phyloP scores from a whole-genome alignment of 305 asterid species.

The Solanum hybrid region DNA sequence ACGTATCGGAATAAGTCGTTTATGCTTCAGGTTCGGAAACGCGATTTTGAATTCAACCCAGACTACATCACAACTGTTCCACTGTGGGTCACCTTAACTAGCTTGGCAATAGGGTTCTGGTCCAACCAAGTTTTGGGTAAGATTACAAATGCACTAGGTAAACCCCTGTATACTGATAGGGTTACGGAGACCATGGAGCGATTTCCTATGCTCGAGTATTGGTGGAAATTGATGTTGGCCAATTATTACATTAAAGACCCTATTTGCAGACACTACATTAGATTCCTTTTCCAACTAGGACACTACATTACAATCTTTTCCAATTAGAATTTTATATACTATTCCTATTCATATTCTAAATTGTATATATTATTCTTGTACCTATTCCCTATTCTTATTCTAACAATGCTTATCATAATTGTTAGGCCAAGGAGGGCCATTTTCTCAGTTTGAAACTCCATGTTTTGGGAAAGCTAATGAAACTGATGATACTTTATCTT shows the following conservation, averaged over 20 bases:
- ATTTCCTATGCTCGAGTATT: not conserved
- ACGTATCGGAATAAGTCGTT: not conserved
- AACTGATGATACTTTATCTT: not conserved
- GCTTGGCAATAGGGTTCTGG: not conserved
- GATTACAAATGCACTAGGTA: not conserved
- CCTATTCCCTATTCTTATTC: not conserved
- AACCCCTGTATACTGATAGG: not conserved
- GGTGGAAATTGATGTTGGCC: not conserved
- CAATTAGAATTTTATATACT: not conserved
- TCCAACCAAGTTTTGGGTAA: not conserved
- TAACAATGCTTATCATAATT: not conserved
- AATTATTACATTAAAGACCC: not conserved
- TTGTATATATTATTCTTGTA: not conserved
- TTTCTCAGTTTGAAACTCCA: not conserved
- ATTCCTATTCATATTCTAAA: not conserved
- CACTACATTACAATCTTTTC: not conserved
- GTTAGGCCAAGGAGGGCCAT: not conserved
- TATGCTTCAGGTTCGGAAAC: not conserved
- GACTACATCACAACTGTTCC: not conserved
- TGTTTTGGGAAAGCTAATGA: not conserved
- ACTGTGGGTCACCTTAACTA: not conserved
- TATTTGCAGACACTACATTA: not conserved
- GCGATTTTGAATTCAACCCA: not conserved
- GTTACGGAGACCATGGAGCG: not conserved
- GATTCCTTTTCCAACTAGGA: not conserved